Evolutionary conservation across 306 rosid genomes (phyloP).

Genomic region (Pueraria montana): DNA sequence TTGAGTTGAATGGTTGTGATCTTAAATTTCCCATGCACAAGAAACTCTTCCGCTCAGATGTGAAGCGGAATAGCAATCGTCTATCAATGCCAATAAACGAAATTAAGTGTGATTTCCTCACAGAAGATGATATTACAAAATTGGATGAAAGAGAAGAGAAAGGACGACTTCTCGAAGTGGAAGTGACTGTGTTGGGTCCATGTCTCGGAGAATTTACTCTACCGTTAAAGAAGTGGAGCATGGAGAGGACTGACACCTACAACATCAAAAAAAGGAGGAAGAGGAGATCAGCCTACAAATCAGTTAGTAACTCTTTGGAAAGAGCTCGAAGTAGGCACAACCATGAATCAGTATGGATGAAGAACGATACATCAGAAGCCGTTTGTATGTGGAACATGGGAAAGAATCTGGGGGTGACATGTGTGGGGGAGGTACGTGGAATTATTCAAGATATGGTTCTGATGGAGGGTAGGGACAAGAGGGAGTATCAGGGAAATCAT

Average conservation of each 20-base stretch:
- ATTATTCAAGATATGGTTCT: no score
- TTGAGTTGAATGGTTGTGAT: neutral
- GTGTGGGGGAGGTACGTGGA: no score
- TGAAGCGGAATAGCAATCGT: neutral
- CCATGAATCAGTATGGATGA: no score
- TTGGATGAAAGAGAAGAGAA: neutral
- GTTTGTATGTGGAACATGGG: no score
- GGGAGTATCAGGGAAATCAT: no score
- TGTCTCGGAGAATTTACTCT: neutral
- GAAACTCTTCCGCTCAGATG: neutral
- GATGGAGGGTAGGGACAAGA: no score
- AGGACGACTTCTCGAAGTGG: neutral
- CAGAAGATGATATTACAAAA: neutral
- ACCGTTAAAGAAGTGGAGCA: neutral
- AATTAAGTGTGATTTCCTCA: neutral
- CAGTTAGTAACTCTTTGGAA: no score
- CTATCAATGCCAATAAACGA: neutral
- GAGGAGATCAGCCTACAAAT: no score
- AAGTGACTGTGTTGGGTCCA: neutral
- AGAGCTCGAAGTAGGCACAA: no score
- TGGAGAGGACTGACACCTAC: neutral
- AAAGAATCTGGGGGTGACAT: no score
- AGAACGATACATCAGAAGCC: no score
- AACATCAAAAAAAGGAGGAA: no score
- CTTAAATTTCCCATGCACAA: conserved; percentile 8